These are phyloP conservation scores for Porcisia hertigi DNA, from an alignment of 208 protist genomes.

Conservation along the genomic window DNA sequence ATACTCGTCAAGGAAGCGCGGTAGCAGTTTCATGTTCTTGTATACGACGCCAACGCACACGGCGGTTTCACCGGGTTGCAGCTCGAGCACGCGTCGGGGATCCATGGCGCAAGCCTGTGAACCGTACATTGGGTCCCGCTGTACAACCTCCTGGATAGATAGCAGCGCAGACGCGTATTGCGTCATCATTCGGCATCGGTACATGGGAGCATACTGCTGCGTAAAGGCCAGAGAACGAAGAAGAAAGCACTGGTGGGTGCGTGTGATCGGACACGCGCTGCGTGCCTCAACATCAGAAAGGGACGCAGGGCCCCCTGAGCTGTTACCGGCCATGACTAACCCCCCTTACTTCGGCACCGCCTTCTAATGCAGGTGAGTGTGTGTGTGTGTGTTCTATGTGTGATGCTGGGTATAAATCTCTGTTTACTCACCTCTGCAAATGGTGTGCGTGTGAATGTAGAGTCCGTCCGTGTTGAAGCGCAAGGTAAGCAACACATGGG, in stretches of 20 bases:
- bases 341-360: neutral
- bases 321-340: neutral
- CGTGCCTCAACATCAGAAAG: conserved; percentile 35
- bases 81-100: conserved; percentile 60
- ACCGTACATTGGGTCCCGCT: conserved; percentile 2
- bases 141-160: conserved; percentile 37
- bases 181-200: conserved; percentile 62
- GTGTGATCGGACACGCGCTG: conserved; percentile 54
- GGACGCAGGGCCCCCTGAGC: neutral
- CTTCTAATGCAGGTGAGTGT: neutral
- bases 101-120: neutral
- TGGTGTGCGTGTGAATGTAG: too few species aligned
- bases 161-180: conserved; percentile 43
- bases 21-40: conserved; percentile 90
- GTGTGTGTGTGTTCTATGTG: neutral
- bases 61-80: conserved; percentile 52
- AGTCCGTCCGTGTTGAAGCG: too few species aligned
- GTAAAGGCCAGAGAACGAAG: conserved; percentile 72
- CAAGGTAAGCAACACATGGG: too few species aligned
- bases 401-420: neutral
- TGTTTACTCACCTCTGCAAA: too few species aligned
- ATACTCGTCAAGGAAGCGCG: conserved; percentile 88
- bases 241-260: conserved; percentile 84
- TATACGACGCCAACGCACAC: conserved; percentile 84
- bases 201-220: conserved; percentile 89